phyloP scores from a whole-genome alignment of 495 filamentous ascomycete species.

The Tuber melanosporum region DNA sequence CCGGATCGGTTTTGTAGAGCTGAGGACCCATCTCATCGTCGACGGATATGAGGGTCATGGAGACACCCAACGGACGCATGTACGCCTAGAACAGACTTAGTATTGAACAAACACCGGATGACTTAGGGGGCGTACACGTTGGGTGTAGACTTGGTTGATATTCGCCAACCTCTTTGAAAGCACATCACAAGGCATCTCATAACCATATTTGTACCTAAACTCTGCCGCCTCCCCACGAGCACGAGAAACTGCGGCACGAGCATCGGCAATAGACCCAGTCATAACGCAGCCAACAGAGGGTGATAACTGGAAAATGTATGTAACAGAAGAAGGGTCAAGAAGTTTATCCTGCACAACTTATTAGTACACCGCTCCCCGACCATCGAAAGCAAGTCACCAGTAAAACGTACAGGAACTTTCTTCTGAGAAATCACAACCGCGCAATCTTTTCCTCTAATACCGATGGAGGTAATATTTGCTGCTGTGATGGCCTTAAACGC shows the following conservation, averaged over 20 bases:
- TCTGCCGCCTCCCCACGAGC: slow-evolving; percentile 93
- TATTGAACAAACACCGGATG: slow-evolving; percentile 10
- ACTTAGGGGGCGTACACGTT: slow-evolving; percentile 52
- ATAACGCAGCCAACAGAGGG: slow-evolving; percentile 96
- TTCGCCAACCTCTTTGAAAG: slow-evolving; percentile 94
- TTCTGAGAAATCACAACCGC: slow-evolving; percentile 97
- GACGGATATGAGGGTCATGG: slow-evolving; percentile 86
- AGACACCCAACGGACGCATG: slow-evolving; percentile 95
- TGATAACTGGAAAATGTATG: slow-evolving; percentile 93
- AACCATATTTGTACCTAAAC: slow-evolving; percentile 96
- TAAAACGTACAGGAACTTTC: slow-evolving; percentile 84
- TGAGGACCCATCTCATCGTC: slow-evolving; percentile 92
- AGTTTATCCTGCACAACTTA: slow-evolving; percentile 72
- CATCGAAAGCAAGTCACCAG: neutral
- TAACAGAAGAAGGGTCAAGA: slow-evolving; percentile 93
- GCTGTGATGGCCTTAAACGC: slow-evolving; percentile 99
- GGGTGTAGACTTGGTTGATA: slow-evolving; percentile 98
- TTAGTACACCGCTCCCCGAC: slow-evolving; percentile 9
- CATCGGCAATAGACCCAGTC: slow-evolving; percentile 97
- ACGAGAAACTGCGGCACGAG: slow-evolving; percentile 80
- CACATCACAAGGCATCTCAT: slow-evolving; percentile 98
- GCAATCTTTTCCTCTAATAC: slow-evolving; percentile 90
- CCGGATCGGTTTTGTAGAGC: slow-evolving; percentile 96
- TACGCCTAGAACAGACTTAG: slow-evolving; percentile 53
- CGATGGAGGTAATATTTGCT: slow-evolving; percentile 96